These are phyloP conservation scores for Apophysomyces sp. DNA, from an alignment of 371 early-diverging fungal genomes.

Conservation along the genomic window DNA sequence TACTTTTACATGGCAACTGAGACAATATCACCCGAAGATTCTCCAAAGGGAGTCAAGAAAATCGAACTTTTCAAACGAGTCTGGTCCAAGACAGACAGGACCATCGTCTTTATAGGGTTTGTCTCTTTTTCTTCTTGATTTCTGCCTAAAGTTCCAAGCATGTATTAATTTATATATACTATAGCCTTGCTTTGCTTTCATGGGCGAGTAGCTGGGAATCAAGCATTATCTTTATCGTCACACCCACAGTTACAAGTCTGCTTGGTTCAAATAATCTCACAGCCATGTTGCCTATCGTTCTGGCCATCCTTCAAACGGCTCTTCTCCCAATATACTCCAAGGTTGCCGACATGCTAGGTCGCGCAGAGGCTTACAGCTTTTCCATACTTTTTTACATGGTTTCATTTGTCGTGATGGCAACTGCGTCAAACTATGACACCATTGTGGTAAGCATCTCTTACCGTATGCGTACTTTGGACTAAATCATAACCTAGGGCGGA, in stretches of 20 bases:
- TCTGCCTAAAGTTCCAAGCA: no score
- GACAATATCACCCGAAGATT: not conserved
- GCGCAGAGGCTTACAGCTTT: constrained; percentile 16
- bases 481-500: constrained; percentile 20
- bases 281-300: constrained; percentile 10
- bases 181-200: constrained; percentile 20
- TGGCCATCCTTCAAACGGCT: constrained; percentile 19
- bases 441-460: constrained; percentile 16
- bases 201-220: constrained; percentile 26
- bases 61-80: not conserved
- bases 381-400: constrained; percentile 19
- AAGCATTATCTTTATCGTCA: constrained; percentile 5
- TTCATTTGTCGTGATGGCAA: constrained; percentile 19
- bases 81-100: not conserved
- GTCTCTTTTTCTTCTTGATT: not conserved
- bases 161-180: not conserved
- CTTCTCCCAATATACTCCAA: constrained; percentile 30
- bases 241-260: constrained; percentile 1
- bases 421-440: constrained; percentile 18
- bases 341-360: constrained; percentile 24
- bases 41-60: not conserved
- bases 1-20: not conserved
- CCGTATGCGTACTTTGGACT: not conserved
- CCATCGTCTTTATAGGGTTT: not conserved
- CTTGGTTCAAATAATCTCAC: constrained; percentile 12